Base-by-base conservation (phyloP, 805 yeast species). In the Wickerhamomyces mucosus region DNA sequence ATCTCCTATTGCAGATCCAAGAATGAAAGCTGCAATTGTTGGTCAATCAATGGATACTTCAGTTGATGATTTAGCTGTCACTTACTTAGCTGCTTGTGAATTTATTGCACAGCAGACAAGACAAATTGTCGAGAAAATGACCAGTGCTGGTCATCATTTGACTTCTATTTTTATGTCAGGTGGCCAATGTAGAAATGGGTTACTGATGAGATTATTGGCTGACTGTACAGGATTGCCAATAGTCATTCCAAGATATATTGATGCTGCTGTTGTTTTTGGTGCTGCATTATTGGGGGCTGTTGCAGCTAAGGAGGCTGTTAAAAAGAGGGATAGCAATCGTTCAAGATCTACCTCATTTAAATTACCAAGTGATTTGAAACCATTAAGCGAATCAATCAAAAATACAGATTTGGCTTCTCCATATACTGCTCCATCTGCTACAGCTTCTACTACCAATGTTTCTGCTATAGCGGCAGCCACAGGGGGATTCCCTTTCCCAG, bases 101-200 rank as follows among this genome's bases (percentile, higher is more conserved):
- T 92, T 92, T 48, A 88, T 92, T 55, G 96, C 95, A 30, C 95
- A 86, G 53, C 98, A 92, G 62, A 89, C 97, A 1, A 75, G 96
- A 48, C 98, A 92, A 48, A 92, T 92, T 50, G 78, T 89, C 21
- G 92, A 83, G 44, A 75, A 77, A 39, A 80, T 92, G 85, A 77
- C 74, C 44, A 58, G 64, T 34, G 64, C 81, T 3, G 98, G 98
- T 2, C 95, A 89, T 59, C 42, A 63, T 9, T 71, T 92, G 40
- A 63, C 69, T 14, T 69, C 84, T 15, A 75, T 92, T 39, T 92
- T 78, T 59, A 77, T 92, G 77, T 77, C 89, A 39, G 98, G 98
- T 35, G 97, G 98, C 21, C 98, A 92, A 56, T 88, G 96, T 56
- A 74, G 96, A 51, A 92, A 92, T 57, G 81, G 86, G 13, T 62